A percentile compares a stretch with the other conserved stretches of the same genome.
phyloP scores from a whole-genome alignment of 1,139 yeast genomes.

The Barnettozyma hawaiiensis region DNA sequence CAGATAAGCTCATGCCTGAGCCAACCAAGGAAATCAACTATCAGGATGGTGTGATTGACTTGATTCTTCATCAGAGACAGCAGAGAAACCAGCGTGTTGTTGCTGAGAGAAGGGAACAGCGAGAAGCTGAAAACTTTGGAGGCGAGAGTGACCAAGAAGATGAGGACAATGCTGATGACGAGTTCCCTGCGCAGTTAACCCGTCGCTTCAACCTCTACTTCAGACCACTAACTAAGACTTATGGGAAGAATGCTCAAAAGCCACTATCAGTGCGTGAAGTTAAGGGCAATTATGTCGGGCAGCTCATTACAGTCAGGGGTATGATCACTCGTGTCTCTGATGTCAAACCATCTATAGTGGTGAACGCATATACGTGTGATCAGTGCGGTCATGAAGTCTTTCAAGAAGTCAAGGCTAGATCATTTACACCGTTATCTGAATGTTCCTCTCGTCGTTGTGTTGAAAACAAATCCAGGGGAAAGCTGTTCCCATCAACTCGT shows the following conservation, averaged over 20 bases:
- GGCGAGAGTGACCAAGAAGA: conserved; percentile 27
- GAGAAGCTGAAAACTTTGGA: conserved; percentile 29
- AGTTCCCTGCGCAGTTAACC: conserved; percentile 82
- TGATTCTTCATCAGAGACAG: conserved; percentile 83
- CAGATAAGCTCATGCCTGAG: conserved; percentile 79
- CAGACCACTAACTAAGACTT: conserved; percentile 54
- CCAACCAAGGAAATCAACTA: conserved; percentile 74
- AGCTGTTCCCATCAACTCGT: conserved; percentile 86
- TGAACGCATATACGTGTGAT: conserved; percentile 95
- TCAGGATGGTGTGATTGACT: conserved; percentile 89
- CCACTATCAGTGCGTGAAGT: conserved; percentile 86
- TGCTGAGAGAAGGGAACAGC: conserved; percentile 58
- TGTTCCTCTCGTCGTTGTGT: conserved; percentile 81
- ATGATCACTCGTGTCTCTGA: conserved; percentile 94
- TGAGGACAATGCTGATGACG: conserved; percentile 32
- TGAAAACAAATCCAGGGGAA: conserved; percentile 79
- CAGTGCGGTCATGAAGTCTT: conserved; percentile 95
- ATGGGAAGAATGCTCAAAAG: conserved; percentile 33
- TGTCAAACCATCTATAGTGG: conserved; percentile 87
- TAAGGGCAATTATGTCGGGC: conserved; percentile 79
- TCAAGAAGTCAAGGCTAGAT: conserved; percentile 84
- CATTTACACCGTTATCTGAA: conserved; percentile 79
- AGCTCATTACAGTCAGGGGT: conserved; percentile 85
- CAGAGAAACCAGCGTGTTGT: conserved; percentile 71
- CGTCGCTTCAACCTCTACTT: conserved; percentile 85